Evolutionary conservation across 805 yeast species (phyloP), one percentile per base, ranked within the genome.

Genomic region (Jamesozyma gamospora): DNA sequence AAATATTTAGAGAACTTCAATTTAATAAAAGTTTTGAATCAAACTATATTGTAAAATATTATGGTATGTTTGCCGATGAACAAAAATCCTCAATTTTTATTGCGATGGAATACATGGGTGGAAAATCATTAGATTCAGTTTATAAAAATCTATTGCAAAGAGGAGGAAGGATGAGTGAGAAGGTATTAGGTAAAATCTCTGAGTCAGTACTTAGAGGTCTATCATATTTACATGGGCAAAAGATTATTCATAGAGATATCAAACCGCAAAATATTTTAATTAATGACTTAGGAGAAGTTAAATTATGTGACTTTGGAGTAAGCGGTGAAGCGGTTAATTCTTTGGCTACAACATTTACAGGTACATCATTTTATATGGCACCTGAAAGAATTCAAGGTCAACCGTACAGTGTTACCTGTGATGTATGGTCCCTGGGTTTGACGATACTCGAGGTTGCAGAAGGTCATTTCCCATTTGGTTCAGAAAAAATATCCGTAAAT

Each of bases 41-140:
- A 30, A 85, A 86, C 3, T 81, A 77, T 55, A 92, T 92, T 45
- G 97, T 90, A 19, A 74, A 78, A 58, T 92, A 92, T 60, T 90
- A 85, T 58, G 98, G 98, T 7, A 87, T 95, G 46, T 92, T 84
- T 54, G 68, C 84, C 47, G 79, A 82, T 50, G 84, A 80, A 52
- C 72, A 73, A 41, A 77, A 73, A 44, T 82, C 87, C 24, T 76
- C 87, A 53, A 87, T 92, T 31, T 87, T 84, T 49, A 92, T 92
- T 24, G 86, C 95, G 35, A 92, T 92, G 97, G 98, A 92, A 61
- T 92, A 76, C 59, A 92, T 94, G 87, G 95, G 87, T 19, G 97
- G 96, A 1, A 74, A 77, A 32, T 85, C 95, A 3, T 63, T 92
- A 43, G 96, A 92, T 54, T 86, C 95, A 1, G 77, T 90, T n/a